Percentiles rank a stretch among this genome's conserved stretches.
Conservation (phyloP, 805 yeast species). For the Ogataea degrootiae region DNA sequence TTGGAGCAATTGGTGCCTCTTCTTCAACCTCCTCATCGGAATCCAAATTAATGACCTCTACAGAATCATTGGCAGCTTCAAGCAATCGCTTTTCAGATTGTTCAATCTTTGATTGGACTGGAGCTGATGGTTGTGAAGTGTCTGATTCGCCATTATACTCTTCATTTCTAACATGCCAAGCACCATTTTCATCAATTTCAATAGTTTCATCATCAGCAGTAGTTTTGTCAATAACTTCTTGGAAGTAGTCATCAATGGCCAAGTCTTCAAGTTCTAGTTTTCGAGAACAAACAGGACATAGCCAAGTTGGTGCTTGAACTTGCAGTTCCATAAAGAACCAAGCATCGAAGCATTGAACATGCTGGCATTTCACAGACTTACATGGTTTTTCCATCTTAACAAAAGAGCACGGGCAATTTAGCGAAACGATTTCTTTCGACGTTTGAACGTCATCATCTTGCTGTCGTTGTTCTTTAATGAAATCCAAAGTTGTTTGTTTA, state of each 20-base stretch:
- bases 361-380: constrained; percentile 66
- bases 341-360: constrained; percentile 87
- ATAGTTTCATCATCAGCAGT: constrained; percentile 58
- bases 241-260: constrained; percentile 69
- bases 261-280: constrained; percentile 50
- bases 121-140: too few relatives aligned
- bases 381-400: constrained; percentile 68
- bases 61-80: too few relatives aligned
- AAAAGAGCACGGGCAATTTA: constrained; percentile 77
- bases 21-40: too few relatives aligned
- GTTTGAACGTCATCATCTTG: constrained; percentile 69
- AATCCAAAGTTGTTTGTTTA: constrained; percentile 31
- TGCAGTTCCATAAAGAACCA: constrained; percentile 69
- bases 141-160: constrained; percentile 9
- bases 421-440: constrained; percentile 52
- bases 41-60: too few relatives aligned
- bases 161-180: constrained; percentile 48
- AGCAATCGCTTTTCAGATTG: too few relatives aligned
- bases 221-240: constrained; percentile 53
- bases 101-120: too few relatives aligned
- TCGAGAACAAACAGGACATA: constrained; percentile 76
- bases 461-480: constrained; percentile 29
- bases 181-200: constrained; percentile 64
- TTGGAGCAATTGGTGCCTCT: too few relatives aligned
- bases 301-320: constrained; percentile 77